Percentiles rank a stretch among this genome's conserved stretches.
phyloP scores from a whole-genome alignment of 768 basidiomycete genomes.

The Tephrocybe rancida region DNA sequence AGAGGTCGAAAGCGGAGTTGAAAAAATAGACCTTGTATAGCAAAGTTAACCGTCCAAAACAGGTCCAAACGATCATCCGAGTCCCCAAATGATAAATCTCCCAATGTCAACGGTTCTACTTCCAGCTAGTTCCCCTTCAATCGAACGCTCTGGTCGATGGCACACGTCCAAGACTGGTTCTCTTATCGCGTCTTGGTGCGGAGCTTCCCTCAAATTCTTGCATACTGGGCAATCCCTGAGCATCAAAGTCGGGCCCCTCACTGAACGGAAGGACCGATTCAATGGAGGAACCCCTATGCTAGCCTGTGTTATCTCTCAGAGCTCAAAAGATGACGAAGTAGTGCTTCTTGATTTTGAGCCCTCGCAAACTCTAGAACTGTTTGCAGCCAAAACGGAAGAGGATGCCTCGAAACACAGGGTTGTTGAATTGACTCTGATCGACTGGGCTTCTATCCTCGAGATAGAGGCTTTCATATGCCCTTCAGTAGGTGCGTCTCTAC shows the following conservation, averaged over 20 bases:
- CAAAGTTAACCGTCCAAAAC: no score
- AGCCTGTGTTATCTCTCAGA: constrained; percentile 5
- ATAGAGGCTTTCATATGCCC: constrained; percentile 4
- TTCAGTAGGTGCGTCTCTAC: constrained; percentile 1
- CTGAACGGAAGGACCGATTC: constrained; percentile 9
- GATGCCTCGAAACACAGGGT: background rate
- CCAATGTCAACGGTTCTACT: background rate
- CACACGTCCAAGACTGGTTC: background rate
- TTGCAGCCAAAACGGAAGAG: background rate
- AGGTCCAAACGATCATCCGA: no score
- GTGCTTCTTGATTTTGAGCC: constrained; percentile 3
- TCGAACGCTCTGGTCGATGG: constrained; percentile 9
- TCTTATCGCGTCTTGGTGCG: constrained; percentile 9
- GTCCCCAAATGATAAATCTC: no score
- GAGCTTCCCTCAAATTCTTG: constrained; percentile 6
- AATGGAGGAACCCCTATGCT: constrained; percentile 15
- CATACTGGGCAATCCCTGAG: constrained; percentile 6
- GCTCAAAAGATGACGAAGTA: background rate
- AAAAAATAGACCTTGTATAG: no score
- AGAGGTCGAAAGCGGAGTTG: no score
- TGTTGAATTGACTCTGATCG: constrained; percentile 10
- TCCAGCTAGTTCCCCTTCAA: background rate
- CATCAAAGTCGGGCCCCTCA: constrained; percentile 2
- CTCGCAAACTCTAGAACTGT: constrained; percentile 3
- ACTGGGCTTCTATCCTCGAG: constrained; percentile 12